Conservation (phyloP, 2,329 filamentous ascomycete species). For the Penicillium sp. region DNA sequence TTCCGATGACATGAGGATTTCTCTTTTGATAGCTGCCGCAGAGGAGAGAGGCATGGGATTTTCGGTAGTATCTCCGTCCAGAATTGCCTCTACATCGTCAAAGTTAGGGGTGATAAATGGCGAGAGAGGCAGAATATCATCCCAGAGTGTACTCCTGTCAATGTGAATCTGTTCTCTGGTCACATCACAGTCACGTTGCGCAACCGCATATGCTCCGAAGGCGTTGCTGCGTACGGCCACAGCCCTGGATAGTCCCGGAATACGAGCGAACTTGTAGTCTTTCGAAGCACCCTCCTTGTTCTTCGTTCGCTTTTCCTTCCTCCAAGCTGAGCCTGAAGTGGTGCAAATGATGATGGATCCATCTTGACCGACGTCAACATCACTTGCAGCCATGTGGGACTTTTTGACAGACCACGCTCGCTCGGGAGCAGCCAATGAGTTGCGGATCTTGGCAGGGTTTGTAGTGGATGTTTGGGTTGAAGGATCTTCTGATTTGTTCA, state of each 20-base stretch:
- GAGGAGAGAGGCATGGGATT: conserved; percentile 34
- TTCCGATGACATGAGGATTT: conserved; percentile 52
- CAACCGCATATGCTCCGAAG: conserved; percentile 86
- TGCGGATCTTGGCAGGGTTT: conserved; percentile 87
- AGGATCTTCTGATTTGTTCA: conserved; percentile 70
- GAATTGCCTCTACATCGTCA: conserved; percentile 49
- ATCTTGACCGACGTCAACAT: conserved; percentile 88
- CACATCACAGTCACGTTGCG: conserved; percentile 83
- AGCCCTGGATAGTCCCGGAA: conserved; percentile 86
- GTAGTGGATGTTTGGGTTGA: conserved; percentile 76
- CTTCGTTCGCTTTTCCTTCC: conserved; percentile 79
- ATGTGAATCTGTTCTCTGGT: conserved; percentile 74
- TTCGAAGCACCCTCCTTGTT: conserved; percentile 78
- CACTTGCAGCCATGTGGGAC: conserved; percentile 79
- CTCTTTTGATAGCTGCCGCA: conserved; percentile 45
- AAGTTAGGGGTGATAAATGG: conserved; percentile 66
- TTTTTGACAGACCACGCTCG: conserved; percentile 90
- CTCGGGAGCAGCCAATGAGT: conserved; percentile 76
- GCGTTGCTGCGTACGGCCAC: conserved; percentile 83
- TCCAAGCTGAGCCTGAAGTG: conserved; percentile 90
- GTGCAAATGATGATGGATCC: conserved; percentile 95
- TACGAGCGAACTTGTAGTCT: conserved; percentile 93
- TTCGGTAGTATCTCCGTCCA: conserved; percentile 49
- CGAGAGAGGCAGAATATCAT: conserved; percentile 73
- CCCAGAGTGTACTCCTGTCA: conserved; percentile 71